Evolutionary conservation across 2,329 filamentous ascomycete species (phyloP).

Genomic region (Daldinia sp.): DNA sequence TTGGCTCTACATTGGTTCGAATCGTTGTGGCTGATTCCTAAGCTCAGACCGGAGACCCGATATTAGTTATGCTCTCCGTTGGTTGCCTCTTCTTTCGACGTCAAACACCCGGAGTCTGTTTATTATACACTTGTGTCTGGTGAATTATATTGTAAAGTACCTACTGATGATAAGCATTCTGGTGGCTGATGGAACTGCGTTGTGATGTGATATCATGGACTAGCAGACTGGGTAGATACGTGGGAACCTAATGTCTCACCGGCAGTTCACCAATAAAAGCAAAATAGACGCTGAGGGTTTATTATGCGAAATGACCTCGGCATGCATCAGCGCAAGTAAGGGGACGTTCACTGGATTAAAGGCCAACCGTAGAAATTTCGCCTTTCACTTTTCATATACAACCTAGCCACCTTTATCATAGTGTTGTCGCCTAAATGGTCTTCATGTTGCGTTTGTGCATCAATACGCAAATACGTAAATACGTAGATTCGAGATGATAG

Average conservation of each 20-base stretch:
- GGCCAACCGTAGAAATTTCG: neutral
- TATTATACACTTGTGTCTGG: neutral
- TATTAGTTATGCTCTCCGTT: neutral
- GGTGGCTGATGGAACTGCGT: neutral
- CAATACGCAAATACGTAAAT: neutral
- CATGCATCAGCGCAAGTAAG: slow-evolving; percentile 2
- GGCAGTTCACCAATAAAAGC: neutral
- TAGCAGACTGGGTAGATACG: neutral
- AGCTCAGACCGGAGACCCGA: neutral
- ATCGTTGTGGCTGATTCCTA: neutral
- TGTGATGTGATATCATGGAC: neutral
- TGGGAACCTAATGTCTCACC: neutral
- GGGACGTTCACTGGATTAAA: neutral
- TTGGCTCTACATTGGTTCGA: neutral
- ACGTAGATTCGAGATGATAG: slow-evolving; percentile 19
- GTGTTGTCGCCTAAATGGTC: slow-evolving; percentile 21
- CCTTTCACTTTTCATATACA: slow-evolving; percentile 3
- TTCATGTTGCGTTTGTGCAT: slow-evolving; percentile 15
- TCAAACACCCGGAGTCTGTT: too few species aligned
- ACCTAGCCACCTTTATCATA: neutral
- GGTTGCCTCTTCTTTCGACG: neutral
- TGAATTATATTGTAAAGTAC: too few species aligned
- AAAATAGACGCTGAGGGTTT: neutral
- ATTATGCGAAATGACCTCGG: neutral
- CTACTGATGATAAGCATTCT: neutral